Conservation (phyloP, 768 basidiomycete species). For the Flagelloscypha sp. region DNA sequence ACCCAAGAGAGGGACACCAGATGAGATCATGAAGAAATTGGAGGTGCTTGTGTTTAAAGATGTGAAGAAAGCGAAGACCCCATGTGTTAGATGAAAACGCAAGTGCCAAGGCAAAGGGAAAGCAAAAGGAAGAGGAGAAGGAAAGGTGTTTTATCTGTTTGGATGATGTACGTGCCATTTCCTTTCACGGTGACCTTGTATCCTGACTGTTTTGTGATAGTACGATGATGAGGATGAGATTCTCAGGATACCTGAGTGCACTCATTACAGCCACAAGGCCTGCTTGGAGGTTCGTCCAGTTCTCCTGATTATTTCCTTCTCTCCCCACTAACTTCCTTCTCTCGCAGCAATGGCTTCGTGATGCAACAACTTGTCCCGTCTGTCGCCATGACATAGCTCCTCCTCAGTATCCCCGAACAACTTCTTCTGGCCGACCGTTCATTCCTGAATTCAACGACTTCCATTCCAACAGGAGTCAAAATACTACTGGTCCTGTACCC, state of each 20-base stretch:
- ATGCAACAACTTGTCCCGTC: constrained; percentile 72
- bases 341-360: constrained; percentile 69
- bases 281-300: constrained; percentile 62
- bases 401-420: too few relatives aligned
- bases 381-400: constrained; percentile 54
- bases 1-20: constrained; percentile 56
- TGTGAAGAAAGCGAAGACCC: constrained; percentile 52
- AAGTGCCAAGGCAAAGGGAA: too few relatives aligned
- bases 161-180: constrained; percentile 55
- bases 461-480: too few relatives aligned
- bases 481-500: too few relatives aligned
- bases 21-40: constrained; percentile 48
- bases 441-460: too few relatives aligned
- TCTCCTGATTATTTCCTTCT: constrained; percentile 1
- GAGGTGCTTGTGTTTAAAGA: constrained; percentile 59
- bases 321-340: constrained; percentile 6
- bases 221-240: constrained; percentile 56
- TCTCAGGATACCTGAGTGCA: constrained; percentile 58
- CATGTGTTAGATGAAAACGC: too few relatives aligned
- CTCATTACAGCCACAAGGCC: constrained; percentile 74
- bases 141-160: constrained; percentile 77
- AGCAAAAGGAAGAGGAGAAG: too few relatives aligned
- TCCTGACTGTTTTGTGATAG: constrained; percentile 27
- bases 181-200: constrained; percentile 6
- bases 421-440: too few relatives aligned